These are phyloP conservation scores for Iberis pinnata DNA, from an alignment of 345 rosid species.

Conservation along the genomic window DNA sequence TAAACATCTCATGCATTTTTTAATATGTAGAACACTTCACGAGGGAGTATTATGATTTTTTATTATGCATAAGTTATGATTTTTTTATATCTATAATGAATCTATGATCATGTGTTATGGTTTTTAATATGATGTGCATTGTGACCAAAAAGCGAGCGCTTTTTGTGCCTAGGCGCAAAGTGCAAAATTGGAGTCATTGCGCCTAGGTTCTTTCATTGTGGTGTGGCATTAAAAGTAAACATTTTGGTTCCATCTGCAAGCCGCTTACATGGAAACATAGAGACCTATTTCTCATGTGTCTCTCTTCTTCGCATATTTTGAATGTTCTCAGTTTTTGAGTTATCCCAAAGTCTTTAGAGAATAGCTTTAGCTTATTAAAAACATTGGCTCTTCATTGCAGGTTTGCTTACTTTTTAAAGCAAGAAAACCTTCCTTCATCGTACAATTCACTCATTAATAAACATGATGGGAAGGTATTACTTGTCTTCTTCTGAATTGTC, in stretches of 20 bases:
- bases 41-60: too few species aligned
- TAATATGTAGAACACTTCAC: too few species aligned
- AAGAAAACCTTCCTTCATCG: constrained; percentile 80
- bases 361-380: background rate
- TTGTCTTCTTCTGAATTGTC: too few species aligned
- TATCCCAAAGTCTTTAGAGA: background rate
- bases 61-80: too few species aligned
- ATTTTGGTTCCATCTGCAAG: constrained; percentile 66
- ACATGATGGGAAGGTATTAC: constrained; percentile 90
- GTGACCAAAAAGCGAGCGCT: too few species aligned
- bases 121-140: too few species aligned
- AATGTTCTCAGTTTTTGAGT: constrained; percentile 30
- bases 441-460: constrained; percentile 84
- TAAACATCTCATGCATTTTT: too few species aligned
- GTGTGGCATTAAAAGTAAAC: constrained; percentile 86
- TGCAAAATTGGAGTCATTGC: too few species aligned
- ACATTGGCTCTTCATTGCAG: too few species aligned
- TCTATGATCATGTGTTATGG: too few species aligned
- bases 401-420: constrained; percentile 88
- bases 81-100: too few species aligned
- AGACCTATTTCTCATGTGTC: constrained; percentile 90
- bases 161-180: too few species aligned
- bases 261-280: constrained; percentile 99
- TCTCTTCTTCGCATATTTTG: constrained; percentile 90
- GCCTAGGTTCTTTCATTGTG: constrained; percentile 86